Base-by-base conservation (phyloP, 2,329 filamentous ascomycete genomes). In the Lasiodiplodia theobromae region DNA sequence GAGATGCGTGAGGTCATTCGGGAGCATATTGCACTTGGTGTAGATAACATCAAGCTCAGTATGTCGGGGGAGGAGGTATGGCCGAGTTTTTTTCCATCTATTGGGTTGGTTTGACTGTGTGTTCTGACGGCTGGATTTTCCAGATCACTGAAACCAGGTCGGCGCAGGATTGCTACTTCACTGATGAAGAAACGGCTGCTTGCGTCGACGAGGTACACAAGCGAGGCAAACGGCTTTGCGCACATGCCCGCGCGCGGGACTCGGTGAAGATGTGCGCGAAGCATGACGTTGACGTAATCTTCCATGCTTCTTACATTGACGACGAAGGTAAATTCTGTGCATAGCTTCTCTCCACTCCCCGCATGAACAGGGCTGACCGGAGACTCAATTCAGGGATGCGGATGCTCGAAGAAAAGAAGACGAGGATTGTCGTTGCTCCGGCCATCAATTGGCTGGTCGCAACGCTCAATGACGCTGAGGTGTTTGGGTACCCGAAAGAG, bases 191-290 rank as follows among this genome's bases (percentile, higher is more conserved):
- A 70, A 85, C 82, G 0, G 80, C 78, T 4, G 83, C 82, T 2
- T 83, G 82, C 69, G 83, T 85, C 0, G 82, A 85, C 10, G 82
- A 85, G 70, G 83, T 79, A 0, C 83, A 85, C 70, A 74, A 72
- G 31, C 72, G 71, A n/a, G 78, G 78, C 10, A 77, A 77, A 38
- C 71, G 80, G 12, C 71, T 85, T 11, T 85, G 83, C 68, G 76
- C 82, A 0, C 83, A 84, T 72, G 82, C 82, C 6, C 74, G 83
- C 34, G 80, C 82, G 2, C 70, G 81, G 47, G 83, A 84, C 56
- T 80, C 79, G 0, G 80, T 85, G 6, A 80, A 77, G 54, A 79
- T 82, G 76, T 83, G 79, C 71, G 72, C 82, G 49, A 76, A 76
- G 67, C 79, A 82, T 53, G 82, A 82, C 2, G 81, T 85, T 0